These are phyloP conservation scores for Daldinia bambusicola DNA, from an alignment of 495 filamentous ascomycete genomes.

Conservation along the genomic window DNA sequence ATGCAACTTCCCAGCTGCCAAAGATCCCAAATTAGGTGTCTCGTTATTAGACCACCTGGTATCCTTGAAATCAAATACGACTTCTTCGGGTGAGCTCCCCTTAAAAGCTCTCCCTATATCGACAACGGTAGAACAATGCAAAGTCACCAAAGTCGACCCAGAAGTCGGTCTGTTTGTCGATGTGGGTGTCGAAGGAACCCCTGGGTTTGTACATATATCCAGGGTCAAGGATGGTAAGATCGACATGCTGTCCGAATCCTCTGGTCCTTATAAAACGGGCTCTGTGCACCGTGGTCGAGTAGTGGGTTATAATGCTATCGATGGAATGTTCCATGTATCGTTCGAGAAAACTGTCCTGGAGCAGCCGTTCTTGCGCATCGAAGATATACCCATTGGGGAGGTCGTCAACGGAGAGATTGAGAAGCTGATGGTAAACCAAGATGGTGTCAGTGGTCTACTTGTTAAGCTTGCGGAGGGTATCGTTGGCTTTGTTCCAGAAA, in stretches of 20 bases:
- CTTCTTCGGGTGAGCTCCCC: slow-evolving; percentile 52
- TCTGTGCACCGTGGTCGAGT: slow-evolving; percentile 82
- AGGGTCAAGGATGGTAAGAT: slow-evolving; percentile 86
- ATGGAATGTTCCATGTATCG: slow-evolving; percentile 87
- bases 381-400: slow-evolving; percentile 85
- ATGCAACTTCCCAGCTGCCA: slow-evolving; percentile 80
- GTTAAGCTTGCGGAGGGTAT: slow-evolving; percentile 87
- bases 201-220: slow-evolving; percentile 94
- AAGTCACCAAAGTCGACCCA: slow-evolving; percentile 78
- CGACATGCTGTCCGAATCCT: slow-evolving; percentile 77
- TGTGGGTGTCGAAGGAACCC: slow-evolving; percentile 74
- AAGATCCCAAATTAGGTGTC: slow-evolving; percentile 83
- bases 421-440: slow-evolving; percentile 78
- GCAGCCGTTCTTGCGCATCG: slow-evolving; percentile 86
- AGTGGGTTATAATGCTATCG: slow-evolving; percentile 84
- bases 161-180: slow-evolving; percentile 83
- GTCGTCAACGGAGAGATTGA: slow-evolving; percentile 86
- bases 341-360: slow-evolving; percentile 83
- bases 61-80: slow-evolving; percentile 66
- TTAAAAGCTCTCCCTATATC: slow-evolving; percentile 73
- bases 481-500: slow-evolving; percentile 83
- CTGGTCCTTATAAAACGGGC: slow-evolving; percentile 79
- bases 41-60: slow-evolving; percentile 86
- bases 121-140: slow-evolving; percentile 77
- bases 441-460: slow-evolving; percentile 80